Conservation (phyloP, 2,329 filamentous ascomycete genomes). For the Hypoxylon sp. region DNA sequence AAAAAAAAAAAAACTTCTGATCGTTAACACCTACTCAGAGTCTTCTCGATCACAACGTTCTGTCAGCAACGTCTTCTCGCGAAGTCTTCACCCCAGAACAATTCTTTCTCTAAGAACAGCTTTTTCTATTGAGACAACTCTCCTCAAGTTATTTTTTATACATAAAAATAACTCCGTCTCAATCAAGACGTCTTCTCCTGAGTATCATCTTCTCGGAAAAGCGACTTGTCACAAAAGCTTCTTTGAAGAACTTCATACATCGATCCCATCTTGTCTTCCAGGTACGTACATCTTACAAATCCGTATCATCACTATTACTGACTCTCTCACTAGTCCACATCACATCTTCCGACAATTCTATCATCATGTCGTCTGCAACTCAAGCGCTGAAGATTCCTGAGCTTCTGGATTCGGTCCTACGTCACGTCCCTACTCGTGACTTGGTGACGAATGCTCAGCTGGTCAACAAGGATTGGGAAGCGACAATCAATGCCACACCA, state of each 20-base stretch:
- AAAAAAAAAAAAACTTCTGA: neutral
- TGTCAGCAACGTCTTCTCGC: neutral
- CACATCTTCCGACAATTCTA: neutral
- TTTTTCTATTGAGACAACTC: too few relatives aligned
- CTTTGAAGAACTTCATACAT: neutral
- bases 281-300: neutral
- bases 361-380: neutral
- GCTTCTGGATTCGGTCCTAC: slow-evolving; percentile 1
- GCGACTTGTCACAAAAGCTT: neutral
- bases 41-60: neutral
- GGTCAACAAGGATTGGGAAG: neutral
- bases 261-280: neutral
- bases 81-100: neutral
- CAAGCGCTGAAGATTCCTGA: neutral
- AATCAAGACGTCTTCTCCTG: neutral
- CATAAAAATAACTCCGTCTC: neutral
- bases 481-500: neutral
- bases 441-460: neutral
- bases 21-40: neutral
- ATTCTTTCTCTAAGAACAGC: neutral
- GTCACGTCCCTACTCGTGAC: neutral
- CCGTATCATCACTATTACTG: neutral
- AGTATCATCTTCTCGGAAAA: neutral
- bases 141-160: too few relatives aligned
- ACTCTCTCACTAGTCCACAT: neutral